Evolutionary conservation across 2,329 filamentous ascomycete genomes (phyloP).

Genomic region (Atkinsonella texensis): DNA sequence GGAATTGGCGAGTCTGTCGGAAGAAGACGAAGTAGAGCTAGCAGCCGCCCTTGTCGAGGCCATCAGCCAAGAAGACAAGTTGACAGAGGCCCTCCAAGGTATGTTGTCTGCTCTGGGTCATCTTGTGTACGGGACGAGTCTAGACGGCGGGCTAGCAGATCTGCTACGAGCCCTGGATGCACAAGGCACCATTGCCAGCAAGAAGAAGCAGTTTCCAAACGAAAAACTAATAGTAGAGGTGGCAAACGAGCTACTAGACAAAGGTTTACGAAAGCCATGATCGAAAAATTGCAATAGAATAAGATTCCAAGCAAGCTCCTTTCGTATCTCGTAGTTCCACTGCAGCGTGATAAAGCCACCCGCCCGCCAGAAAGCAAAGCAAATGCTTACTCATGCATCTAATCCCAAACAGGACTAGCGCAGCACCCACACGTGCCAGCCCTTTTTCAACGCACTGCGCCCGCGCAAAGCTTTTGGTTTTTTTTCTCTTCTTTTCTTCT

Average conservation of each 20-base stretch:
- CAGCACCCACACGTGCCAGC: neutral
- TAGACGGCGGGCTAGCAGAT: constrained; percentile 67
- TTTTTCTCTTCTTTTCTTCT: constrained; percentile 29
- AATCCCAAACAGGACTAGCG: constrained; percentile 12
- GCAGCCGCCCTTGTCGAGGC: constrained; percentile 72
- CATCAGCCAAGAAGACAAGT: constrained; percentile 42
- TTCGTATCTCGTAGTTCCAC: neutral
- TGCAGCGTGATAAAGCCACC: neutral
- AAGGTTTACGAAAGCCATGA: constrained; percentile 30
- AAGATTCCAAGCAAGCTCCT: neutral
- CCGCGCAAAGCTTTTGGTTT: constrained; percentile 19
- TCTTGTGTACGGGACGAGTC: constrained; percentile 56
- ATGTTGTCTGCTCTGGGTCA: constrained; percentile 67
- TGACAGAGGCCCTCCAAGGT: constrained; percentile 63
- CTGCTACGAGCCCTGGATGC: constrained; percentile 71
- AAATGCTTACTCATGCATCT: constrained; percentile 1
- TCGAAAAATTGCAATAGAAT: neutral
- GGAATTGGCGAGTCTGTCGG: constrained; percentile 45
- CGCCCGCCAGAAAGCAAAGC: neutral
- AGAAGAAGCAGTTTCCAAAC: constrained; percentile 42
- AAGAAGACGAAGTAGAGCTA: constrained; percentile 67
- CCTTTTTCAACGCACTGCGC: constrained; percentile 14
- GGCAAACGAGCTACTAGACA: constrained; percentile 38
- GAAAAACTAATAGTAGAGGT: constrained; percentile 46
- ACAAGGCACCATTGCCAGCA: constrained; percentile 46